Base-by-base conservation (phyloP, 2,329 filamentous ascomycete genomes). In the Hymenoscyphus fructigenus region DNA sequence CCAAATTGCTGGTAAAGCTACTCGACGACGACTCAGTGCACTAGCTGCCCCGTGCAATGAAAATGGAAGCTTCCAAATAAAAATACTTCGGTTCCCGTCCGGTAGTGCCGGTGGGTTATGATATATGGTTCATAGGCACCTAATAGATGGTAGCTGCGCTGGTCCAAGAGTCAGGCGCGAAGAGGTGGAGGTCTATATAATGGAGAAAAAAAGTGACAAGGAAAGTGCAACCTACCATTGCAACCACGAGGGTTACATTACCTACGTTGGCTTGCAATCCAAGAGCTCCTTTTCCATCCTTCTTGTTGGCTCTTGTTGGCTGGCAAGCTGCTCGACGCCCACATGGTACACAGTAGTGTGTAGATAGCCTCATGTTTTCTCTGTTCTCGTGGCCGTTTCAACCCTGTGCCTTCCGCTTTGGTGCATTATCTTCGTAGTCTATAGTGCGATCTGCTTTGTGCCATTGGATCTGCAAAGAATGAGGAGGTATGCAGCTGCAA, bases 401-500 rank as follows among this genome's bases (percentile, higher is more conserved):
- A 50, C n/a, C 44, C 20, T 50, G 44, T 23, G 6, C 44, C 44
- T 50, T 12, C 44, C 44, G 20, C 44, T 23, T 50, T 50, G 44
- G 7, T 50, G 44, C 44, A 50, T 50, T 50, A 23, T 23, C 3
- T 50, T 50, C 3, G 10, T 23, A 3, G 44, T 12, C 44, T 2
- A 23, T 20, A 26, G 44, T 50, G 20, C n/a, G 44, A 23, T 50
- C 44, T 50, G 44, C 44, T 50, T 23, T 50, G 44, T 50, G n/a
- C 20, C n/a, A 23, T 50, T 50, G 44, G 44, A 50, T 50, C 44
- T 50, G 44, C 44, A 23, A 50, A 50, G 44, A 50, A 50, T 50
- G 12, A 23, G 14, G 9, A 23, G 44, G 26, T 9, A 23, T 50
- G 20, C 44, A 50, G 20, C 20, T 50, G 20, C 44, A 50, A 50